Percentiles rank a stretch among this genome's conserved stretches.
phyloP scores from a whole-genome alignment of 2,329 filamentous ascomycete genomes.

The Neoarthrinium moseri region DNA sequence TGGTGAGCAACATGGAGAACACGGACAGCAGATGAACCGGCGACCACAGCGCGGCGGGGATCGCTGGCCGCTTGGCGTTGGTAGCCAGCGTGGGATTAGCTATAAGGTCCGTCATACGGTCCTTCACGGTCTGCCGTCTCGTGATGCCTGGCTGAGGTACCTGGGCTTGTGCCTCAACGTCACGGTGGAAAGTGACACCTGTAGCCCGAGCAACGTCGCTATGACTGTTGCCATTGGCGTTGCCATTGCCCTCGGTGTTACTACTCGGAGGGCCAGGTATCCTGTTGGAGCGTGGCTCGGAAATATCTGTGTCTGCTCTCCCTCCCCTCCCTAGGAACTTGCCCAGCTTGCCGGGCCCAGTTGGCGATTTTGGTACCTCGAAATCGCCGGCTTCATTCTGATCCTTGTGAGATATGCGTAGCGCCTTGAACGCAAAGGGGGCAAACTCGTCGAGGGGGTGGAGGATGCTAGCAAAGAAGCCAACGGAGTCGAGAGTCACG shows the following conservation, averaged over 20 bases:
- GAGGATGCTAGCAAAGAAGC: conserved; percentile 62
- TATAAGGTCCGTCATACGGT: conserved; percentile 42
- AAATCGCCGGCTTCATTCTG: conserved; percentile 21
- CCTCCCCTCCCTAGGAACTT: conserved; percentile 11
- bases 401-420: conserved; percentile 46
- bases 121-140: conserved; percentile 34
- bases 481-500: conserved; percentile 51
- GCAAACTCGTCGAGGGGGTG: conserved; percentile 51
- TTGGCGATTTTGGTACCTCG: conserved; percentile 14
- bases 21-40: conserved; percentile 54
- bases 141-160: conserved; percentile 21
- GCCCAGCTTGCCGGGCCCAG: conserved; percentile 7
- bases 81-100: conserved; percentile 40
- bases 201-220: conserved; percentile 13
- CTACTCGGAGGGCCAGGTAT: conserved; percentile 16
- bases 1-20: conserved; percentile 48
- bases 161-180: conserved; percentile 21
- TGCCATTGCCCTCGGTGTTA: conserved; percentile 11
- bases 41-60: conserved; percentile 47
- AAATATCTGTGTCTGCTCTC: conserved; percentile 14
- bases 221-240: too few relatives aligned
- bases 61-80: conserved; percentile 38
- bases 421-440: conserved; percentile 46
- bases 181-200: conserved; percentile 15
- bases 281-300: conserved; percentile 6